phyloP scores from a whole-genome alignment of 177 flowering plant species.

The Vitis hybrid region DNA sequence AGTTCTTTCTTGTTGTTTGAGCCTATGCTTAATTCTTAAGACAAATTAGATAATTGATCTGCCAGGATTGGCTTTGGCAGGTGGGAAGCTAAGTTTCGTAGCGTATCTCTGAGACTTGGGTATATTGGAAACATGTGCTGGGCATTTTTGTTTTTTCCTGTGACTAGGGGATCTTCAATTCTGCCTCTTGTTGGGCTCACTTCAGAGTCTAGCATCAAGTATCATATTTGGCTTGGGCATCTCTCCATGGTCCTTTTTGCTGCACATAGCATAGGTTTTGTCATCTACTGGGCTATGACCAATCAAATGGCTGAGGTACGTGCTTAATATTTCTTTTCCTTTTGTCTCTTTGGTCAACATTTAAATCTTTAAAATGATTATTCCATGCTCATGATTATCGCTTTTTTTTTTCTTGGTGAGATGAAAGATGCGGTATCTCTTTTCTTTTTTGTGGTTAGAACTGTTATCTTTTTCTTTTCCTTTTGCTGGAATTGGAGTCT shows the following conservation, averaged over 20 bases:
- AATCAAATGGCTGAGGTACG: slow-evolving; percentile 36
- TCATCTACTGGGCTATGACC: slow-evolving; percentile 40
- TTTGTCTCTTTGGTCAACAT: not conserved
- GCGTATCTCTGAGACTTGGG: slow-evolving; percentile 44
- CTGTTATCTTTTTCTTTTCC: not conserved
- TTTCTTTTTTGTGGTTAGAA: not conserved
- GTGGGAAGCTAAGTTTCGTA: slow-evolving; percentile 46
- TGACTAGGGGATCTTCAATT: slow-evolving; percentile 37
- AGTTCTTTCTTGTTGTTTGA: not conserved
- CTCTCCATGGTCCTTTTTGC: slow-evolving; percentile 26
- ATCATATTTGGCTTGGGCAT: slow-evolving; percentile 55
- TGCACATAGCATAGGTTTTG: slow-evolving; percentile 32
- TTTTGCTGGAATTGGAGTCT: too few species aligned
- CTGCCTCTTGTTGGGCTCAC: slow-evolving; percentile 43
- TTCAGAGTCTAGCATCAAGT: slow-evolving; percentile 42
- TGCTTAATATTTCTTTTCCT: not conserved
- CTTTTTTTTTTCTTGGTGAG: not conserved
- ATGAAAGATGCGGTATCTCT: not conserved
- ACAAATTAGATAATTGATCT: not conserved
- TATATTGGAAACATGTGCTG: slow-evolving; percentile 47
- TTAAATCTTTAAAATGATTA: not conserved
- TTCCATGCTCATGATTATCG: not conserved
- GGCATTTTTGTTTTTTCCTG: slow-evolving; percentile 58
- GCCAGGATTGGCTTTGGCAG: slow-evolving; percentile 21
- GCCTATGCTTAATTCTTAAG: not conserved